Evolutionary conservation across 495 filamentous ascomycete genomes (phyloP).

Genomic region (Cairneyella variabilis): DNA sequence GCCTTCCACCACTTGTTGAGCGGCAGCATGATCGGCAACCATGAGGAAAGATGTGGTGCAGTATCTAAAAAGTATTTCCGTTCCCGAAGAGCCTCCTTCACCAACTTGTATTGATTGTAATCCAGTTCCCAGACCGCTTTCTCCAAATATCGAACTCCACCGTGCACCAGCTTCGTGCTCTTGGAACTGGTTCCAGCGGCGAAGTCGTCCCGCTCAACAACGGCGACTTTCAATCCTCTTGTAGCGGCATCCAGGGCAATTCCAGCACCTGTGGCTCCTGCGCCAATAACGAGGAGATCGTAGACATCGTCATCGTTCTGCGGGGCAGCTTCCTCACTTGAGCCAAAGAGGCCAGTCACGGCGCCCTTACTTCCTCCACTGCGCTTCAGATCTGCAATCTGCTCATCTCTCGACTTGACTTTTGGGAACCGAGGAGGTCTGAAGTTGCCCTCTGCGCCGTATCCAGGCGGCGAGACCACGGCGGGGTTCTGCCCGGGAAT

Average conservation of each 20-base stretch:
- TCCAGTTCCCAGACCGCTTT: slow-evolving; percentile 97
- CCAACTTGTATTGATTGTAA: slow-evolving; percentile 90
- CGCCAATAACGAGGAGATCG: slow-evolving; percentile 88
- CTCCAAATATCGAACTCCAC: slow-evolving; percentile 92
- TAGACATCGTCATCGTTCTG: slow-evolving; percentile 51
- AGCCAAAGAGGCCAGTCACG: background rate
- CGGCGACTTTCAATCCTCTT: slow-evolving; percentile 84
- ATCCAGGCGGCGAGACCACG: slow-evolving; percentile 76
- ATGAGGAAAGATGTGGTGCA: slow-evolving; percentile 88
- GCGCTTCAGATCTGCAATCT: slow-evolving; percentile 55
- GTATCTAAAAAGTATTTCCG: slow-evolving; percentile 95
- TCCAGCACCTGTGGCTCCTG: slow-evolving; percentile 86
- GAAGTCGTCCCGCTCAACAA: slow-evolving; percentile 97
- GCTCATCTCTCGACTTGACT: slow-evolving; percentile 66
- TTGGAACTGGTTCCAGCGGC: slow-evolving; percentile 91
- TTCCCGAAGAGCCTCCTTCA: slow-evolving; percentile 93
- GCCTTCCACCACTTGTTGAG: slow-evolving; percentile 96
- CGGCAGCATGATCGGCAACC: slow-evolving; percentile 97
- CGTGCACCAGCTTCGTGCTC: slow-evolving; percentile 95
- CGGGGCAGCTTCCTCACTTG: slow-evolving; percentile 25
- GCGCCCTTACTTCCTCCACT: slow-evolving; percentile 30
- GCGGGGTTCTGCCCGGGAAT: slow-evolving; percentile 80
- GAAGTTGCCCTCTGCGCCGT: slow-evolving; percentile 71
- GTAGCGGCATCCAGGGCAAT: slow-evolving; percentile 94
- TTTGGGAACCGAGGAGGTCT: slow-evolving; percentile 76